These are phyloP conservation scores for Mortierella sp. DNA, from an alignment of 371 early-diverging fungal species.

Conservation along the genomic window DNA sequence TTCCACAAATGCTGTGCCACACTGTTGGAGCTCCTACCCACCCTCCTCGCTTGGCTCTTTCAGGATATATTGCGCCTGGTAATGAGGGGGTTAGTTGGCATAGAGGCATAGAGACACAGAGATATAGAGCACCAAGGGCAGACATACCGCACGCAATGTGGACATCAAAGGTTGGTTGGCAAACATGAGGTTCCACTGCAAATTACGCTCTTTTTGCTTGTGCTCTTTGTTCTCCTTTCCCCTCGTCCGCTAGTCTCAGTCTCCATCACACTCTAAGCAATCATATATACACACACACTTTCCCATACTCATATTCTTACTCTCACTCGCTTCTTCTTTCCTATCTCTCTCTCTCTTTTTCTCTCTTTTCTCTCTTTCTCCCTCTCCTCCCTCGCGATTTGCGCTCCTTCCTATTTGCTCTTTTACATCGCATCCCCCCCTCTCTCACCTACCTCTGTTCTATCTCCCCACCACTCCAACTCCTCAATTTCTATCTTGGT, in stretches of 20 bases:
- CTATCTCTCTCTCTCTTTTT: conserved; percentile 2
- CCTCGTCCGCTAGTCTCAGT: not conserved
- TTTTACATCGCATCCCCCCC: not conserved
- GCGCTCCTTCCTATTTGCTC: not conserved
- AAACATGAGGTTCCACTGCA: not conserved
- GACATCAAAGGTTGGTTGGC: no score
- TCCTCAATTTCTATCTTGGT: not conserved
- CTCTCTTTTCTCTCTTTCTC: not conserved
- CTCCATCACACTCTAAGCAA: not conserved
- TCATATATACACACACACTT: not conserved
- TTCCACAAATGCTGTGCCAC: not conserved
- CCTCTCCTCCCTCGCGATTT: not conserved
- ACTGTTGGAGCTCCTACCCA: not conserved
- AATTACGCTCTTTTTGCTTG: not conserved
- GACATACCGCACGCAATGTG: no score
- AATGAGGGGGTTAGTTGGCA: no score
- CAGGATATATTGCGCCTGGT: not conserved
- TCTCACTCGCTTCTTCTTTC: not conserved
- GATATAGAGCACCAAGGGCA: no score
- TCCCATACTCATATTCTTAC: not conserved
- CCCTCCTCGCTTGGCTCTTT: not conserved
- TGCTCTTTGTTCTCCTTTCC: not conserved
- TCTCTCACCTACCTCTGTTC: not conserved
- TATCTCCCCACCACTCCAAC: conserved; percentile 6
- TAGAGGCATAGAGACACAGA: no score